Percentiles rank a stretch among this genome's conserved stretches.
Evolutionary conservation across 345 rosid genomes (phyloP).

Genomic region (Abelmoschus esculentus): DNA sequence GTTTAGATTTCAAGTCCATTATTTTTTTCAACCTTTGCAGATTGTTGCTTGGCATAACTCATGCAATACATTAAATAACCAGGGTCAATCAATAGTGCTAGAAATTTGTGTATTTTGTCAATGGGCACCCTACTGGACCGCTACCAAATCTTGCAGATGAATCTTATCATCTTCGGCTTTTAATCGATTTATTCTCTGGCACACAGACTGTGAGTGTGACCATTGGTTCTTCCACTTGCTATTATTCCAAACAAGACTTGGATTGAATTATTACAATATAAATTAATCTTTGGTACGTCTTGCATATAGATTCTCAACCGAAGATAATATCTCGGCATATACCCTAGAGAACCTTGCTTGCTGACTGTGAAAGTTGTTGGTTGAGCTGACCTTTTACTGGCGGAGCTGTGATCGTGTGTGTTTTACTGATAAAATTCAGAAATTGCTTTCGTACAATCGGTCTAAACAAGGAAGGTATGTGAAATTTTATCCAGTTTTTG

Average conservation of each 20-base stretch:
- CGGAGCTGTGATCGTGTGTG: slow-evolving; percentile 24
- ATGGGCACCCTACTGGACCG: slow-evolving; percentile 25
- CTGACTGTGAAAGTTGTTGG: slow-evolving; percentile 26
- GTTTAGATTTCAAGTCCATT: neutral
- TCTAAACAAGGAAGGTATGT: slow-evolving; percentile 1
- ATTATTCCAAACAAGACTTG: slow-evolving; percentile 25
- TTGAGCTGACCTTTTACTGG: slow-evolving; percentile 28
- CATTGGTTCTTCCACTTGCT: slow-evolving; percentile 39
- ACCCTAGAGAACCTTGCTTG: slow-evolving; percentile 23
- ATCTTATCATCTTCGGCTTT: slow-evolving; percentile 22
- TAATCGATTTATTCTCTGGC: neutral
- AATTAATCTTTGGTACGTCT: slow-evolving; percentile 2
- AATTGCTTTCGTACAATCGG: neutral
- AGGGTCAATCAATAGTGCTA: neutral
- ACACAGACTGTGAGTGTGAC: slow-evolving; percentile 3
- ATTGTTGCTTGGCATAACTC: neutral
- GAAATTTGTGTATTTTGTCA: neutral
- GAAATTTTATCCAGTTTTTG: neutral
- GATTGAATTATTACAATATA: slow-evolving; percentile 22
- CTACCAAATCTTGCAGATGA: slow-evolving; percentile 32
- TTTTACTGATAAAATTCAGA: slow-evolving; percentile 20
- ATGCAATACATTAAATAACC: neutral
- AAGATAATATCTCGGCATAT: slow-evolving; percentile 31
- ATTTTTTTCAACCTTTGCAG: neutral
- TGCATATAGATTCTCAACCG: slow-evolving; percentile 20